Conservation (phyloP, 1,284 basidiomycete genomes). For the Vanrija sp. region DNA sequence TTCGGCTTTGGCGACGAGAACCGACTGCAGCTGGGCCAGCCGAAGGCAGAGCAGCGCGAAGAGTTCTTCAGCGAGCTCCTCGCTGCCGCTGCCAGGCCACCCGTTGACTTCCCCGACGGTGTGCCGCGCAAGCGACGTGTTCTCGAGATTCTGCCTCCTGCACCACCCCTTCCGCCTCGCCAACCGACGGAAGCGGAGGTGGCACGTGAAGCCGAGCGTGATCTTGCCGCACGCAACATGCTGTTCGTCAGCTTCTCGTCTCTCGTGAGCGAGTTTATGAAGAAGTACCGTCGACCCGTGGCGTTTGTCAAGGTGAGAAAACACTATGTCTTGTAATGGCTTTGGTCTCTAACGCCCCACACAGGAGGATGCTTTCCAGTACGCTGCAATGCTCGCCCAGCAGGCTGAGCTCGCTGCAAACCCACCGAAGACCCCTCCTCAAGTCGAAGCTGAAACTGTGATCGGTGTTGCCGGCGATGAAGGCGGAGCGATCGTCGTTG, state of each 20-base stretch:
- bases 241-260: conserved; percentile 83
- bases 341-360: background rate
- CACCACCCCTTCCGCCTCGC: conserved; percentile 82
- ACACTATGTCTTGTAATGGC: background rate
- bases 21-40: conserved; percentile 61
- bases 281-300: conserved; percentile 88
- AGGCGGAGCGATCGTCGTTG: background rate
- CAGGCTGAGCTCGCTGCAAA: conserved; percentile 15
- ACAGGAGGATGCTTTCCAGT: conserved; percentile 25
- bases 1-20: conserved; percentile 78
- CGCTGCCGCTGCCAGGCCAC: conserved; percentile 65
- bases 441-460: background rate
- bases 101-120: conserved; percentile 87
- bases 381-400: conserved; percentile 12
- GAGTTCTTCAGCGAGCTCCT: conserved; percentile 75
- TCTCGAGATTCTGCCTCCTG: conserved; percentile 79
- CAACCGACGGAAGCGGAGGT: conserved; percentile 79
- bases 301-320: conserved; percentile 69
- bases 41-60: conserved; percentile 59
- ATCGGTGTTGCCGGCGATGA: background rate
- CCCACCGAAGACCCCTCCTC: background rate
- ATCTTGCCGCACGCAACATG: conserved; percentile 72
- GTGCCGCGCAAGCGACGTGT: conserved; percentile 76
- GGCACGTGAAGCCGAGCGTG: conserved; percentile 74
- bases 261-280: conserved; percentile 81